Base-by-base conservation (phyloP, 2,329 filamentous ascomycete genomes). In the Colletotrichum truncatum region DNA sequence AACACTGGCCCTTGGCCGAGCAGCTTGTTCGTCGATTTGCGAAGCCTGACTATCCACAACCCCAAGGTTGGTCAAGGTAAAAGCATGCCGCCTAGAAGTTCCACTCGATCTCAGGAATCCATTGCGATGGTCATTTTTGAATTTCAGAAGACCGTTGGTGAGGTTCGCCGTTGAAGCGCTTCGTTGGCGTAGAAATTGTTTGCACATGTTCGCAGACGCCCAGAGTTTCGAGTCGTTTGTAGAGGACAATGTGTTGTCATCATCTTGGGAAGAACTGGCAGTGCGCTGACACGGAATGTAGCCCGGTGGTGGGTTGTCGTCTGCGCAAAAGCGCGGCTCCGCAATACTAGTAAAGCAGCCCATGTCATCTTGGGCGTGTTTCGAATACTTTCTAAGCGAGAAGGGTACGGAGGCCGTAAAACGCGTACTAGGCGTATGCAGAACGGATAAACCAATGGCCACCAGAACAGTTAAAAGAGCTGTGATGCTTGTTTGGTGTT, bases 301-400 rank as follows among this genome's bases (percentile, higher is more conserved):
- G 21, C 49, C 49, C 21, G 30, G 30, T 38, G 49, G 49, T n/a
- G 49, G 49, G 12, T 12, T 38, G 30, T 10, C 49, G 7, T 53
- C 49, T 53, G 49, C 30, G 16, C 30, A 53, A 26, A 53, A 53
- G 49, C 49, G 30, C 12, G 49, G 49, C 49, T 53, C 49, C 14
- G 49, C 49, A 39, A 53, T 26, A 7, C 30, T 25, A 11, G 49
- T 53, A 38, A 38, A 53, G 38, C 49, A 53, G 21, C 49, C 49
- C 49, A 53, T 53, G 49, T 28, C 32, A 12, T 39, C 3, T 6
- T 25, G 16, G 8, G 30, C 8, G 25, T 53, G 30, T 21, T 53
- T 53, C 21, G 30, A 25, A 16, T 23, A 53, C 3, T 23, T 53
- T 18, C 49, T 53, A 6, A 53, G 32, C 9, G 49, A 53, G 18